phyloP scores from a whole-genome alignment of 2,329 filamentous ascomycete genomes.

The Aureobasidium pullulans region DNA sequence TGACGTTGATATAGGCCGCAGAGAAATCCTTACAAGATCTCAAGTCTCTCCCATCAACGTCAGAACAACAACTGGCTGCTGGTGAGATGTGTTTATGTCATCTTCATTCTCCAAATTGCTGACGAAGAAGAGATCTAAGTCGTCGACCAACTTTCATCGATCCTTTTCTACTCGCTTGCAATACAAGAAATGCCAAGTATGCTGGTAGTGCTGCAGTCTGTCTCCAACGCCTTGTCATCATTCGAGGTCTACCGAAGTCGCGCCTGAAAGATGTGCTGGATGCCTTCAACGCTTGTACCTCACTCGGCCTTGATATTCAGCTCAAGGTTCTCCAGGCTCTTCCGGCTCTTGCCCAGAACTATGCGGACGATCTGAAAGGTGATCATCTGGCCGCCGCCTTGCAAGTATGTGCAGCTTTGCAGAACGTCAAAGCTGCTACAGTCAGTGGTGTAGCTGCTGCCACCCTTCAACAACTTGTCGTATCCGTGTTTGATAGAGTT shows the following conservation, averaged over 20 bases:
- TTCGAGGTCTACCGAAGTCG: conserved; percentile 67
- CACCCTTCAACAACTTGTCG: conserved; percentile 90
- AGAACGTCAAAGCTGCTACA: conserved; percentile 84
- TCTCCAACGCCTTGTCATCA: conserved; percentile 79
- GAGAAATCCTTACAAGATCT: conserved; percentile 91
- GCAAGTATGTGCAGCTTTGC: conserved; percentile 85
- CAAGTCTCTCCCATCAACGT: conserved; percentile 64
- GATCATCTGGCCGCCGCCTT: conserved; percentile 74
- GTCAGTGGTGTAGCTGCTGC: conserved; percentile 94
- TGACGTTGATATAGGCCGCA: conserved; percentile 49
- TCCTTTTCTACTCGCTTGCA: conserved; percentile 89
- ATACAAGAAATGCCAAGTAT: conserved; percentile 83
- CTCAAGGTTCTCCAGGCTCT: conserved; percentile 91
- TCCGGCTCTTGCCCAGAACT: conserved; percentile 84
- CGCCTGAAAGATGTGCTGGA: conserved; percentile 81
- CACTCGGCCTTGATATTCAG: conserved; percentile 73
- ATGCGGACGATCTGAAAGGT: conserved; percentile 70
- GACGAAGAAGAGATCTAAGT: conserved; percentile 60
- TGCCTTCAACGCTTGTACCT: conserved; percentile 74
- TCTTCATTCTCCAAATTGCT: conserved; percentile 16
- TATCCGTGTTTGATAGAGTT: conserved; percentile 89
- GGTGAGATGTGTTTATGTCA: conserved; percentile 39
- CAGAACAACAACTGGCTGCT: conserved; percentile 67
- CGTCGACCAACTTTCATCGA: conserved; percentile 78
- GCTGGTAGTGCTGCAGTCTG: conserved; percentile 81